phyloP scores from a whole-genome alignment of 2,329 filamentous ascomycete species.

The Cordyceps tenuipes region DNA sequence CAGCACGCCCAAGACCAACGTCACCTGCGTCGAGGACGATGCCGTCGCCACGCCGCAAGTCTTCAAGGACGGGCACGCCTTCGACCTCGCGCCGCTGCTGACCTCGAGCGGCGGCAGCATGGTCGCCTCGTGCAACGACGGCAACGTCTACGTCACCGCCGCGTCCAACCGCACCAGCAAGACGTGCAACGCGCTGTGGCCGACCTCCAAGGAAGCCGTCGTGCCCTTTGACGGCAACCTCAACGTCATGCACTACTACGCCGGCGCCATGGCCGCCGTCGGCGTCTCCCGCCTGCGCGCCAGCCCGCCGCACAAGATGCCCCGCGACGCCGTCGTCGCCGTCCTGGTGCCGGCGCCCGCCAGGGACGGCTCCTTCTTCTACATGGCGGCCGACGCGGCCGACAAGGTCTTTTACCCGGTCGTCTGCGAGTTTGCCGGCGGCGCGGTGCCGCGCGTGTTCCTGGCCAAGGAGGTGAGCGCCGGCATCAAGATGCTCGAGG shows the following conservation, averaged over 20 bases:
- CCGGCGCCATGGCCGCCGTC: conserved; percentile 22
- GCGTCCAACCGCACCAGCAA: conserved; percentile 15
- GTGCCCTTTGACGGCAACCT: conserved; percentile 18
- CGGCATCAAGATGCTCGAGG: conserved; percentile 18
- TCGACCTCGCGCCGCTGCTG: conserved; percentile 17
- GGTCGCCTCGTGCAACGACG: conserved; percentile 25
- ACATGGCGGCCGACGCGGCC: conserved; percentile 17
- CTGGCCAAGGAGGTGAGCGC: conserved; percentile 19
- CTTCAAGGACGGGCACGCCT: conserved; percentile 17
- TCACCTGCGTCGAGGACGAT: neutral
- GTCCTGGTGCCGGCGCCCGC: conserved; percentile 14
- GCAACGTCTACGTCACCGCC: conserved; percentile 25
- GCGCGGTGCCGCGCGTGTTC: conserved; percentile 20
- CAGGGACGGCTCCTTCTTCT: conserved; percentile 13
- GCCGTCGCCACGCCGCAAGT: neutral
- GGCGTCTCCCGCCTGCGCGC: conserved; percentile 25
- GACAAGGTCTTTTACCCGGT: conserved; percentile 20
- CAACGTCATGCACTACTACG: conserved; percentile 27
- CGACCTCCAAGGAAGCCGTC: conserved; percentile 13
- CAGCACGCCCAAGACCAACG: neutral
- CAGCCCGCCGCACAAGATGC: conserved; percentile 15
- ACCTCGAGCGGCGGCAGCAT: conserved; percentile 15
- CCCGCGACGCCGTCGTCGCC: conserved; percentile 15
- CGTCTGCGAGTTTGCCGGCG: conserved; percentile 21
- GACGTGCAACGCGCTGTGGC: conserved; percentile 20